A percentile compares a stretch with the other conserved stretches of the same genome.
phyloP scores from a whole-genome alignment of 495 filamentous ascomycete genomes.

The Aspergillus cristatus region DNA sequence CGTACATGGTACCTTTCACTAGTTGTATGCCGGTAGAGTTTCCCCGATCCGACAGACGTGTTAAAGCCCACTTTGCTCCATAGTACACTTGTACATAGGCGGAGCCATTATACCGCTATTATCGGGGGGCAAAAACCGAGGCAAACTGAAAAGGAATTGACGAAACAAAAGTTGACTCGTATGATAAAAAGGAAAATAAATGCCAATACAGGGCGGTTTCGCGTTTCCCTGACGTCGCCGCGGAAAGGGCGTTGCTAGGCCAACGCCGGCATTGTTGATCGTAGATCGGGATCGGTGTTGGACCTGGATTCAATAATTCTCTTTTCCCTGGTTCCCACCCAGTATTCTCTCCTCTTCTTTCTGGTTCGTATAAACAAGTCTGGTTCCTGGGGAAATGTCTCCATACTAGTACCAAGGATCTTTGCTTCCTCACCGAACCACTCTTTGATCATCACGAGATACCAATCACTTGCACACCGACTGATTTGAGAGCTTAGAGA shows the following conservation, averaged over 20 bases:
- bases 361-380: slow-evolving; percentile 1
- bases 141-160: too few relatives aligned
- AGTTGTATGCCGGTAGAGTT: too few relatives aligned
- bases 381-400: neutral
- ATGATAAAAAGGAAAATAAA: too few relatives aligned
- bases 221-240: slow-evolving; percentile 31
- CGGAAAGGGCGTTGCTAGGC: slow-evolving; percentile 27
- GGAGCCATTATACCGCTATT: too few relatives aligned
- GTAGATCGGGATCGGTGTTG: slow-evolving; percentile 28
- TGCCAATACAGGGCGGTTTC: too few relatives aligned
- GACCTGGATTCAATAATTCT: slow-evolving; percentile 17
- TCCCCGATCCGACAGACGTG: too few relatives aligned
- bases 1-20: too few relatives aligned
- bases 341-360: slow-evolving; percentile 8
- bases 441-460: slow-evolving; percentile 1
- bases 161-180: too few relatives aligned
- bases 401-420: neutral
- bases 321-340: slow-evolving; percentile 22
- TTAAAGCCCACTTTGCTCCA: too few relatives aligned
- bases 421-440: neutral
- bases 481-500: slow-evolving; percentile 9
- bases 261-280: slow-evolving; percentile 39
- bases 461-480: slow-evolving; percentile 5
- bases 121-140: too few relatives aligned
- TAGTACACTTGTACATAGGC: too few relatives aligned